Evolutionary conservation across 2,329 filamentous ascomycete genomes (phyloP).

Genomic region (Chaetomiaceae sp.): DNA sequence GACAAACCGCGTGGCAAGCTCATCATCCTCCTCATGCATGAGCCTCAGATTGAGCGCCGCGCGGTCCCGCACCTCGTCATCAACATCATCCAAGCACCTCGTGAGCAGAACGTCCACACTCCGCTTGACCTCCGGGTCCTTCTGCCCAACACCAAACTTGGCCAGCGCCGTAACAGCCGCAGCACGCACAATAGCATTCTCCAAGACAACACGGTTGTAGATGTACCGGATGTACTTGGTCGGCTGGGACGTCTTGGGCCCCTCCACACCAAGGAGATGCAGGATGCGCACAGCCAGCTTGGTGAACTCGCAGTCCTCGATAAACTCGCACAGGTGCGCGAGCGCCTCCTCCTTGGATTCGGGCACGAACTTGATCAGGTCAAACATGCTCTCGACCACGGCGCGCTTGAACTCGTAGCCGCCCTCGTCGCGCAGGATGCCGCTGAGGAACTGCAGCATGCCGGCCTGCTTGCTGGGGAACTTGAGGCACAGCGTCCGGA

Average conservation of each 20-base stretch:
- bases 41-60: slow-evolving; percentile 87
- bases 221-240: slow-evolving; percentile 99
- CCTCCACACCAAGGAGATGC: slow-evolving; percentile 89
- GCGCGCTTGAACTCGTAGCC: slow-evolving; percentile 98
- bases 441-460: slow-evolving; percentile 95
- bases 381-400: slow-evolving; percentile 98
- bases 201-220: slow-evolving; percentile 95
- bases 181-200: slow-evolving; percentile 93
- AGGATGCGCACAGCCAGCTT: slow-evolving; percentile 94
- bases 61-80: slow-evolving; percentile 95
- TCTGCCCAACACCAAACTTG: slow-evolving; percentile 96
- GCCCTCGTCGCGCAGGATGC: slow-evolving; percentile 93
- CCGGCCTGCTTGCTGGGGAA: slow-evolving; percentile 97
- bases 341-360: slow-evolving; percentile 78
- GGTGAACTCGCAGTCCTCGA: slow-evolving; percentile 98
- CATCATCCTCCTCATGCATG: slow-evolving; percentile 88
- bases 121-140: slow-evolving; percentile 93
- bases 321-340: slow-evolving; percentile 96
- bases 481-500: slow-evolving; percentile 92
- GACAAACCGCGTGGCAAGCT: slow-evolving; percentile 80
- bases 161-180: slow-evolving; percentile 92
- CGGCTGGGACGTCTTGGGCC: slow-evolving; percentile 89
- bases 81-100: slow-evolving; percentile 90
- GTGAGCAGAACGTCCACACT: slow-evolving; percentile 90
- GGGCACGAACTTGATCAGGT: slow-evolving; percentile 97